Conservation (phyloP, 495 filamentous ascomycete genomes). For the Aspergillus campestris region DNA sequence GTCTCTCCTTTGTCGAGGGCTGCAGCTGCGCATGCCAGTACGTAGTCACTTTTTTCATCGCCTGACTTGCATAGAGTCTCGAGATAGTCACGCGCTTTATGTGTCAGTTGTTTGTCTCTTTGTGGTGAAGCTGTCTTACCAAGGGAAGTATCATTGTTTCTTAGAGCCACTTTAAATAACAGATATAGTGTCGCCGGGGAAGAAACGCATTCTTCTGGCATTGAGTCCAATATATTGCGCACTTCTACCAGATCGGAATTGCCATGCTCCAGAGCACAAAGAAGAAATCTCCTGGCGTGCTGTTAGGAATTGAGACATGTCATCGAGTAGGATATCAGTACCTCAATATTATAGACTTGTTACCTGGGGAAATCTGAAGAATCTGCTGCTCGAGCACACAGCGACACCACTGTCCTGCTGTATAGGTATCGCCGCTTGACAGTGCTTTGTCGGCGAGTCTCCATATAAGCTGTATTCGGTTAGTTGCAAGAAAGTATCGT, state of each 20-base stretch:
- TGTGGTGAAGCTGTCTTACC: constrained; percentile 23
- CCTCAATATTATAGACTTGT: constrained; percentile 61
- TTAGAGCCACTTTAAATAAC: constrained; percentile 65
- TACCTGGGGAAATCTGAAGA: constrained; percentile 55
- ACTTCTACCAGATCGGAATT: constrained; percentile 38
- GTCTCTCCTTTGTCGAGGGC: constrained; percentile 59
- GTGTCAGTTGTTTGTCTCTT: constrained; percentile 7
- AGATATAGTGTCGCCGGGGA: constrained; percentile 62
- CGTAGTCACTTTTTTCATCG: constrained; percentile 45
- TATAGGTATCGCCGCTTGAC: constrained; percentile 40
- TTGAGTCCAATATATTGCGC: constrained; percentile 44
- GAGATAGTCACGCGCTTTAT: constrained; percentile 46
- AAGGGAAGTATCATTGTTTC: constrained; percentile 45
- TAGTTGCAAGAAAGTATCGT: constrained; percentile 4
- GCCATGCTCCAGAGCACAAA: constrained; percentile 52
- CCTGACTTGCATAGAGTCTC: constrained; percentile 39
- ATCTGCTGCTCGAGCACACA: constrained; percentile 52
- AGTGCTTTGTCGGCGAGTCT: constrained; percentile 57
- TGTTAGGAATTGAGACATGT: constrained; percentile 12
- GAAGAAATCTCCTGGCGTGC: constrained; percentile 54
- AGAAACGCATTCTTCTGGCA: constrained; percentile 48
- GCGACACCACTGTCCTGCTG: constrained; percentile 62
- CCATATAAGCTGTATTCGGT: constrained; percentile 57
- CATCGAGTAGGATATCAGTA: constrained; percentile 16
- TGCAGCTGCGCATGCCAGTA: constrained; percentile 71